Percentiles rank a stretch among this genome's conserved stretches.
phyloP scores from a whole-genome alignment of 2,329 filamentous ascomycete genomes.

The Hymenotorrendiella dingleyae region DNA sequence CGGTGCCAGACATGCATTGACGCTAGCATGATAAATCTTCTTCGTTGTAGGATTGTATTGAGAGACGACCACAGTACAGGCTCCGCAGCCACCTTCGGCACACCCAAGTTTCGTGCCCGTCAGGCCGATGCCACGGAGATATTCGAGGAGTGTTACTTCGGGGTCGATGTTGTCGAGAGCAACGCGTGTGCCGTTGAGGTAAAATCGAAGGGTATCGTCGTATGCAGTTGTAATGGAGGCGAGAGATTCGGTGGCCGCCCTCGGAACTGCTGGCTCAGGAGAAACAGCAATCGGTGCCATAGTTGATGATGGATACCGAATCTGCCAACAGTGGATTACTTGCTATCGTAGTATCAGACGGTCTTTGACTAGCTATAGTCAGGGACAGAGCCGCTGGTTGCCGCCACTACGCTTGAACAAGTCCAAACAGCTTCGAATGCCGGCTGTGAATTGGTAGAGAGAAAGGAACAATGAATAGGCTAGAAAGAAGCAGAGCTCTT shows the following conservation, averaged over 20 bases:
- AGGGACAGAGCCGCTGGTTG: too few relatives aligned
- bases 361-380: too few relatives aligned
- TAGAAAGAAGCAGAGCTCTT: too few relatives aligned
- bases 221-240: slow-evolving; percentile 66
- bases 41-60: slow-evolving; percentile 83
- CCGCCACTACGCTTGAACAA: too few relatives aligned
- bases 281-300: slow-evolving; percentile 55
- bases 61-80: slow-evolving; percentile 91
- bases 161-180: slow-evolving; percentile 82
- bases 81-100: slow-evolving; percentile 92
- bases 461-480: too few relatives aligned
- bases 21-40: slow-evolving; percentile 89
- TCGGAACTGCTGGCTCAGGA: slow-evolving; percentile 34
- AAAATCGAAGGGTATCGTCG: slow-evolving; percentile 86
- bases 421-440: too few relatives aligned
- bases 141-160: slow-evolving; percentile 87
- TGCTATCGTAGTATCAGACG: too few relatives aligned
- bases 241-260: slow-evolving; percentile 35
- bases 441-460: too few relatives aligned
- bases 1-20: slow-evolving; percentile 92
- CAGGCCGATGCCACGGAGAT: slow-evolving; percentile 83
- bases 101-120: slow-evolving; percentile 97
- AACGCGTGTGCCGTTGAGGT: slow-evolving; percentile 88
- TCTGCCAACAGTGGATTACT: too few relatives aligned
- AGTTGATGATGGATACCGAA: too few relatives aligned